Conservation (phyloP, 306 rosid genomes). For the Myrica gale region DNA sequence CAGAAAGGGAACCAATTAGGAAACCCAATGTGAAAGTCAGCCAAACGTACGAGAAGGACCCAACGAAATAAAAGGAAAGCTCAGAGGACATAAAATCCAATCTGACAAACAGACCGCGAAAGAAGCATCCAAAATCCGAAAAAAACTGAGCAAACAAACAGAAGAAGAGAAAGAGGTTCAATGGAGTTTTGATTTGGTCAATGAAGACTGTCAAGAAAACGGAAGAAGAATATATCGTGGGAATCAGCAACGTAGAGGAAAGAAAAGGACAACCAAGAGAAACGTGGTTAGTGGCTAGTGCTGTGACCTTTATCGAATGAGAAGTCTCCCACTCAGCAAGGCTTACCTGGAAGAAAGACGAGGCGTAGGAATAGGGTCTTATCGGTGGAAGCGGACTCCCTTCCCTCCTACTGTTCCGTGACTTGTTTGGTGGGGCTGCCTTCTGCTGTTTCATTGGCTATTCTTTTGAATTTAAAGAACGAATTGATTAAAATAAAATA, state of each 20-base stretch:
- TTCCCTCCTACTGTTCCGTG: conserved; percentile 1
- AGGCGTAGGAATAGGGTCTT: conserved; percentile 40
- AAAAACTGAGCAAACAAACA: not conserved
- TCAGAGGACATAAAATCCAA: conserved; percentile 18
- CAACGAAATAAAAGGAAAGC: conserved; percentile 11
- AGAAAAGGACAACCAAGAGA: not conserved
- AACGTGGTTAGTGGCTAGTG: not conserved
- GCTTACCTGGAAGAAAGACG: conserved; percentile 3
- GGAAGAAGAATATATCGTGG: not conserved
- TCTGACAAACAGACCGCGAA: conserved; percentile 9
- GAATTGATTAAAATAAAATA: not conserved
- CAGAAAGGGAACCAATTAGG: too few species aligned
- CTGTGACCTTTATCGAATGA: not conserved
- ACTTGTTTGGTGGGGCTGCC: not conserved
- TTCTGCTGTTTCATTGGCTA: not conserved
- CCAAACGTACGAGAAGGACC: not conserved
- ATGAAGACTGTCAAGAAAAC: not conserved
- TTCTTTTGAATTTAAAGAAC: not conserved
- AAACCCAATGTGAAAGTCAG: not conserved
- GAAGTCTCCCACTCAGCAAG: not conserved
- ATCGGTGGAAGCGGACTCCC: conserved; percentile 30
- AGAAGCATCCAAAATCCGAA: conserved; percentile 6
- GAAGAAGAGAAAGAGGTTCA: not conserved
- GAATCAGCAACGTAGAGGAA: not conserved
- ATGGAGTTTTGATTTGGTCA: conserved; percentile 1